Evolutionary conservation across 352 stramenopile genomes (phyloP).

Genomic region (Phytophthora vignae): DNA sequence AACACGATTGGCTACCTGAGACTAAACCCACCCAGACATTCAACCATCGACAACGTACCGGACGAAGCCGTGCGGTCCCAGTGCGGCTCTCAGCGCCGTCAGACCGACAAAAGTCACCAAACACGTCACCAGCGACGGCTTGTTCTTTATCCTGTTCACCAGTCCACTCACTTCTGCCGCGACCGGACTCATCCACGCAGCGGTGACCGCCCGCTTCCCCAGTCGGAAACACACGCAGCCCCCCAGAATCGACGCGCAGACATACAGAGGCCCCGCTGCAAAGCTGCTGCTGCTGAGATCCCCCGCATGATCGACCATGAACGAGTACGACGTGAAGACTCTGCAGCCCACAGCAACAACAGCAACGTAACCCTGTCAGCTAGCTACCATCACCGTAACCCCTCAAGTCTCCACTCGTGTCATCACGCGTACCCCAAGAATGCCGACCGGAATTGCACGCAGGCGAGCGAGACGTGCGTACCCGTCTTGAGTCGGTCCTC

Average conservation of each 20-base stretch:
- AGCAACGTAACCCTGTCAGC: neutral
- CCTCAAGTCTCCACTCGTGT: neutral
- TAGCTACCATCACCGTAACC: neutral
- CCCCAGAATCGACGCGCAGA: conserved; percentile 56
- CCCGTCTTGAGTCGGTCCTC: conserved; percentile 52
- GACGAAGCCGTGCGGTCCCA: conserved; percentile 73
- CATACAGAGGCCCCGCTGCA: conserved; percentile 64
- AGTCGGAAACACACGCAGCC: conserved; percentile 67
- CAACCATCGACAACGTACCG: conserved; percentile 39
- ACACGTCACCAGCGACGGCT: conserved; percentile 40
- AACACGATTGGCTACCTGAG: neutral
- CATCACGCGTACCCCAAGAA: conserved; percentile 67
- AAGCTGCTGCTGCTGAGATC: conserved; percentile 62
- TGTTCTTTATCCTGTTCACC: conserved; percentile 29
- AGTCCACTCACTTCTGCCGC: conserved; percentile 20
- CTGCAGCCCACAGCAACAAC: conserved; percentile 30
- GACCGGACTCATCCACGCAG: conserved; percentile 18
- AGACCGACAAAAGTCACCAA: conserved; percentile 48
- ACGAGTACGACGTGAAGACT: conserved; percentile 90
- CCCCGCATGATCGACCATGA: conserved; percentile 88
- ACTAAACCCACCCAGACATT: neutral
- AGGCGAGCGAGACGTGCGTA: conserved; percentile 45
- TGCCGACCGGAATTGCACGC: conserved; percentile 71
- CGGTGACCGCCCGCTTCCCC: conserved; percentile 45
- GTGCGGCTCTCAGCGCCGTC: conserved; percentile 49